Evolutionary conservation across 164 flowering plant genomes (phyloP).

Genomic region (Buxus sempervirens): DNA sequence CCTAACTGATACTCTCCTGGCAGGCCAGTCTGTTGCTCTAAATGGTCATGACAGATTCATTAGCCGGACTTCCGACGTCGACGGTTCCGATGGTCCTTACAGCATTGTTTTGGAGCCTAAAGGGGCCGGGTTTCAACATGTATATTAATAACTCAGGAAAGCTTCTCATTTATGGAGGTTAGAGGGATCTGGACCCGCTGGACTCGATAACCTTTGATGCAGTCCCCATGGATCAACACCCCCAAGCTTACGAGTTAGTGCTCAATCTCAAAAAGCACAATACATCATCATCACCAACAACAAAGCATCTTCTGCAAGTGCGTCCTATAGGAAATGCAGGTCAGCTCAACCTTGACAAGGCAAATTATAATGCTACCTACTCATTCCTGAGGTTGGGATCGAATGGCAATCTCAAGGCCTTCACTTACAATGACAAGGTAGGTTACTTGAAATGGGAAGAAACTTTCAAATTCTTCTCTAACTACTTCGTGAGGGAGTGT

Average conservation of each 20-base stretch:
- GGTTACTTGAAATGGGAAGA: conserved; percentile 20
- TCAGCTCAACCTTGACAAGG: neutral
- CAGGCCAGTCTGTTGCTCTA: conserved; percentile 38
- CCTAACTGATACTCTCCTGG: conserved; percentile 53
- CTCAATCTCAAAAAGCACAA: neutral
- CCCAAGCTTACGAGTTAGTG: conserved; percentile 11
- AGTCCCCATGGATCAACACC: conserved; percentile 5
- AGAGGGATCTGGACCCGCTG: neutral
- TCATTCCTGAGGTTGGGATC: conserved; percentile 21
- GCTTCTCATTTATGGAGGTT: neutral
- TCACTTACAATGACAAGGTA: conserved; percentile 25
- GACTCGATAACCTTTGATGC: conserved; percentile 6
- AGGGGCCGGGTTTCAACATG: conserved; percentile 5
- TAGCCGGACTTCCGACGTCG: conserved; percentile 20
- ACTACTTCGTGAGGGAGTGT: conserved; percentile 21
- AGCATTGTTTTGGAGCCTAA: conserved; percentile 21
- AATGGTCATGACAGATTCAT: conserved; percentile 20
- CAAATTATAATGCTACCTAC: conserved; percentile 24
- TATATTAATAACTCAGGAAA: conserved; percentile 7
- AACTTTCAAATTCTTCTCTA: conserved; percentile 21
- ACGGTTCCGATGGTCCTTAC: conserved; percentile 24
- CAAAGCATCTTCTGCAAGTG: conserved; percentile 10
- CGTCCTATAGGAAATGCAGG: neutral
- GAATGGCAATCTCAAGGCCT: conserved; percentile 31
- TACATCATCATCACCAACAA: neutral